A percentile compares a stretch with the other conserved stretches of the same genome.
Evolutionary conservation across 768 basidiomycete species (phyloP).

Genomic region (Cystoderma amianthinum): DNA sequence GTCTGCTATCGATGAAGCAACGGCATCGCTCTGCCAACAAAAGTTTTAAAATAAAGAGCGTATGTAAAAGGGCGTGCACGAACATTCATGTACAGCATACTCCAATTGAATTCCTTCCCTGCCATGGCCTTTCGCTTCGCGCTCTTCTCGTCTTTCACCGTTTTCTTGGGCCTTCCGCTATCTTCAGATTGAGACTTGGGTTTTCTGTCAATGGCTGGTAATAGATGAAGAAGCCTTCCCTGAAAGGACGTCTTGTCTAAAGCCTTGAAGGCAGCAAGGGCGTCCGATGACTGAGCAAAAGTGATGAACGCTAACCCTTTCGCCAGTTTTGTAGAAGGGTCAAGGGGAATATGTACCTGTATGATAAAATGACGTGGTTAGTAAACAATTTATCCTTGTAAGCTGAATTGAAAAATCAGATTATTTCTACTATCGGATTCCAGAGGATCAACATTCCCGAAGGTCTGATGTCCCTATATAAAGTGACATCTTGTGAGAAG

Average conservation of each 20-base stretch:
- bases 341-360: conserved; percentile 45
- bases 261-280: conserved; percentile 63
- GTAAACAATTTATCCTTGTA: no score
- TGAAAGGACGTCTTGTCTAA: conserved; percentile 86
- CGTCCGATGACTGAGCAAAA: conserved; percentile 30
- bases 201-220: conserved; percentile 74
- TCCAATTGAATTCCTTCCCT: conserved; percentile 86
- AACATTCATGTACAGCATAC: conserved; percentile 96
- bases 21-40: conserved; percentile 76
- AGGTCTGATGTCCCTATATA: conserved; percentile 65
- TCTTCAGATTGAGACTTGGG: conserved; percentile 37
- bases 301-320: conserved; percentile 50
- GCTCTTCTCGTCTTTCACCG: conserved; percentile 53
- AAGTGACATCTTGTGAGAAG: conserved; percentile 30
- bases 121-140: conserved; percentile 61
- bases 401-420: conserved; percentile 25
- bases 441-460: conserved; percentile 50
- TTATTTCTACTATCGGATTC: conserved; percentile 62
- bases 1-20: conserved; percentile 83
- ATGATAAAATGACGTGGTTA: conserved; percentile 5
- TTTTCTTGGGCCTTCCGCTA: conserved; percentile 35
- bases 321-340: conserved; percentile 32
- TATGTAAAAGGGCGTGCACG: conserved; percentile 25
- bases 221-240: conserved; percentile 85
- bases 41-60: conserved; percentile 8